A percentile compares a stretch with the other conserved stretches of the same genome.
Evolutionary conservation across 2,329 filamentous ascomycete species (phyloP).

Genomic region (Tolypocladium paradoxum): DNA sequence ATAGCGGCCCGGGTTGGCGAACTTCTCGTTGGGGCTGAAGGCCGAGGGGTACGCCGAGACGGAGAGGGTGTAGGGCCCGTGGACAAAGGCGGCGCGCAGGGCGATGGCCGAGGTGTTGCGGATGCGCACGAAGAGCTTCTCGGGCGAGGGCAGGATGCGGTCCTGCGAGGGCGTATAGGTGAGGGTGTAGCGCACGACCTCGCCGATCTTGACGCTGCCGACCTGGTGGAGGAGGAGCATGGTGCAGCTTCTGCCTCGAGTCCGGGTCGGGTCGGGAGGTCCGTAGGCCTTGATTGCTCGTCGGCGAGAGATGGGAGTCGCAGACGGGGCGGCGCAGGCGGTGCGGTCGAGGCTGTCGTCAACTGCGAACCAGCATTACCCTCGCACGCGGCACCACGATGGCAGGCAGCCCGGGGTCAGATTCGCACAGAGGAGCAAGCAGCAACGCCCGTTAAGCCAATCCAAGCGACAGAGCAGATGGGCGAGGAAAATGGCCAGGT

Average conservation of each 20-base stretch:
- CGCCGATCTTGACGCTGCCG: constrained; percentile 86
- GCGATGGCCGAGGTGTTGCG: constrained; percentile 88
- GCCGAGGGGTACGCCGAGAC: constrained; percentile 74
- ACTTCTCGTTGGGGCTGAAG: constrained; percentile 75
- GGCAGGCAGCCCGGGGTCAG: background rate
- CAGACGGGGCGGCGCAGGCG: background rate
- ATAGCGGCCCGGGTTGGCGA: constrained; percentile 56
- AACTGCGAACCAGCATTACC: background rate
- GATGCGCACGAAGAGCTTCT: constrained; percentile 72
- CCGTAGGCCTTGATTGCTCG: background rate
- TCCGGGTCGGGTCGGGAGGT: too few species aligned
- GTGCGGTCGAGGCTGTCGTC: background rate
- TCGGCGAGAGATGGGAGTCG: background rate
- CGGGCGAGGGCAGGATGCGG: constrained; percentile 78
- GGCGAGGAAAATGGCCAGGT: background rate
- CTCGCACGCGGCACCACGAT: background rate
- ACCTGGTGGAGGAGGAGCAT: constrained; percentile 91
- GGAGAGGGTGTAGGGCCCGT: constrained; percentile 87
- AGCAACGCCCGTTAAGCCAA: too few species aligned
- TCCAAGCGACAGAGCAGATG: background rate
- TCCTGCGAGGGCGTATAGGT: constrained; percentile 87
- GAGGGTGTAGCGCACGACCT: constrained; percentile 83
- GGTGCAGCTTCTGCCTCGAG: background rate
- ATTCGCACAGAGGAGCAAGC: background rate
- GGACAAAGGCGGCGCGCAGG: constrained; percentile 87